These are phyloP conservation scores for Bretschneidera sinensis DNA, from an alignment of 345 rosid genomes.

Conservation along the genomic window DNA sequence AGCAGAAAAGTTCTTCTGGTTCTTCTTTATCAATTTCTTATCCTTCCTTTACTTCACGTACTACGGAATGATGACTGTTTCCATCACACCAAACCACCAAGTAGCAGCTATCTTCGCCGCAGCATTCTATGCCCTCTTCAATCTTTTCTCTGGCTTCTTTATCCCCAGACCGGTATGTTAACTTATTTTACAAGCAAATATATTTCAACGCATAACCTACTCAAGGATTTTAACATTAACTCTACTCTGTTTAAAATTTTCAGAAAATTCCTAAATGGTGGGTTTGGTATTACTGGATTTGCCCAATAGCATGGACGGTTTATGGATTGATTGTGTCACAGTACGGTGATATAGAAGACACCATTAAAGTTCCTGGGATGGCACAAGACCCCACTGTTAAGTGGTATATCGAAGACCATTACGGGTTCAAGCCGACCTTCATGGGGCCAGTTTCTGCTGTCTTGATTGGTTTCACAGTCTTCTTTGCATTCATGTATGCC, in stretches of 20 bases:
- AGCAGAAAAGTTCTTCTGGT: slow-evolving; percentile 70
- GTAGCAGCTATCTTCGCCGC: slow-evolving; percentile 71
- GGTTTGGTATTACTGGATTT: slow-evolving; percentile 93
- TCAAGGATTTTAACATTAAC: not conserved
- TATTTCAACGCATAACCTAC: too few relatives aligned
- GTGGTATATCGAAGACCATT: slow-evolving; percentile 41
- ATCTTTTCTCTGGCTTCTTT: slow-evolving; percentile 84
- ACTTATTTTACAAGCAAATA: slow-evolving; percentile 10
- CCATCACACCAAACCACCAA: slow-evolving; percentile 83
- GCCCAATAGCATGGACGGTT: slow-evolving; percentile 84
- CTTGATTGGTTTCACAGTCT: slow-evolving; percentile 51
- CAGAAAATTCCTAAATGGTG: slow-evolving; percentile 87
- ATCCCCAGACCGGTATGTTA: slow-evolving; percentile 70
- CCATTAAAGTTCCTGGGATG: slow-evolving; percentile 42
- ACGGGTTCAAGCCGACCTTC: slow-evolving; percentile 55
- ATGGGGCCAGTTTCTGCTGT: slow-evolving; percentile 61
- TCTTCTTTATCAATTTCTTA: slow-evolving; percentile 73
- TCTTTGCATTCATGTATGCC: slow-evolving; percentile 71
- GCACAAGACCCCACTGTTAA: slow-evolving; percentile 26
- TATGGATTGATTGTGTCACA: slow-evolving; percentile 65
- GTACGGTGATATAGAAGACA: slow-evolving; percentile 49
- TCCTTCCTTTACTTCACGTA: slow-evolving; percentile 92
- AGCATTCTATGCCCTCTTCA: slow-evolving; percentile 70
- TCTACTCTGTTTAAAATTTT: slow-evolving; percentile 7
- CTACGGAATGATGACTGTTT: slow-evolving; percentile 92